Percentiles rank a stretch among this genome's conserved stretches.
phyloP scores from a whole-genome alignment of 78 protist genomes.

The Pelomyxa schiedti region DNA sequence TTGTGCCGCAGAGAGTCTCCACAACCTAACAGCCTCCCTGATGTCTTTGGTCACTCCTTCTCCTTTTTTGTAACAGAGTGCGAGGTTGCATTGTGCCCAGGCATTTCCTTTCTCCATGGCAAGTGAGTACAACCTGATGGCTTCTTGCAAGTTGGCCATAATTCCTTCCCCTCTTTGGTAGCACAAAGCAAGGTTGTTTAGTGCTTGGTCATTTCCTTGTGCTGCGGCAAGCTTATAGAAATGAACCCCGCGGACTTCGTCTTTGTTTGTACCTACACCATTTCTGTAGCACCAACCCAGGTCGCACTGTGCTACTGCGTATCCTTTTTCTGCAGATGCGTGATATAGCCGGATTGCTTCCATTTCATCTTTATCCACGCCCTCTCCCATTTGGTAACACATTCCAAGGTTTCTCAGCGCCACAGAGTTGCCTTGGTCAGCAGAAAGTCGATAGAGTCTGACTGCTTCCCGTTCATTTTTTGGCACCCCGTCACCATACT shows the following conservation, averaged over 20 bases:
- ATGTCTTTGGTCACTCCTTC: background rate
- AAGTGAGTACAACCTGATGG: background rate
- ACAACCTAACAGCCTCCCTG: too few species aligned
- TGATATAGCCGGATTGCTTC: constrained; percentile 6
- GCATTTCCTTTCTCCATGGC: constrained; percentile 18
- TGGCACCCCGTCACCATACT: constrained; percentile 19
- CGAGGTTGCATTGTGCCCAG: constrained; percentile 11
- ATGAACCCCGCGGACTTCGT: background rate
- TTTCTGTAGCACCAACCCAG: constrained; percentile 3
- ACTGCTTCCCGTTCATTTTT: background rate
- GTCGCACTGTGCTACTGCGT: constrained; percentile 8
- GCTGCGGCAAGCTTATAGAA: constrained; percentile 8
- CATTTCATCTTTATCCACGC: background rate
- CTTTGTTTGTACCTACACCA: background rate
- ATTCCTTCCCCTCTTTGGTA: constrained; percentile 7
- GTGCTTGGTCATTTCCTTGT: constrained; percentile 18
- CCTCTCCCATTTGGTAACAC: background rate
- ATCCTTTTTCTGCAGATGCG: constrained; percentile 13
- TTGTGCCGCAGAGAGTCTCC: background rate
- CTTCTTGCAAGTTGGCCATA: background rate
- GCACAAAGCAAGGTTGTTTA: constrained; percentile 14
- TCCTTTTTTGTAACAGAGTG: constrained; percentile 2
- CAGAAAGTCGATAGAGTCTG: constrained; percentile 13
- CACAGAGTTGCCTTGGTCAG: constrained; percentile 15
- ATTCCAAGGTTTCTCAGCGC: background rate